These are phyloP conservation scores for Sporobolomyces pararoseus DNA, from an alignment of 768 basidiomycete genomes.

Conservation along the genomic window DNA sequence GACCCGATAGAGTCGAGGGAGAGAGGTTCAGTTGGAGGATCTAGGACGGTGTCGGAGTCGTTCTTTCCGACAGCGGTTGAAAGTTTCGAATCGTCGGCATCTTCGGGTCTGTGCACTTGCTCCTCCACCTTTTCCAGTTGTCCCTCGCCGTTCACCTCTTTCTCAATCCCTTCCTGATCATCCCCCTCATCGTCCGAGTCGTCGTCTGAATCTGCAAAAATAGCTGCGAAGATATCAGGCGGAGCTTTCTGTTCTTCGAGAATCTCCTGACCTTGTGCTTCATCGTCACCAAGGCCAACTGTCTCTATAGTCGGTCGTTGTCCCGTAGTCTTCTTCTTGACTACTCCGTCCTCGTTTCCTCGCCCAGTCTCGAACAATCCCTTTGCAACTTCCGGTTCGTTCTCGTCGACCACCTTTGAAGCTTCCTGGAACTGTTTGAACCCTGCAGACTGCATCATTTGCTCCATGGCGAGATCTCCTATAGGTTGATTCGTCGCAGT, in stretches of 20 bases:
- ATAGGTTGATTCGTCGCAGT: constrained; percentile 33
- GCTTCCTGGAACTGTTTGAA: constrained; percentile 42
- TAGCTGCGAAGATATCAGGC: constrained; percentile 94
- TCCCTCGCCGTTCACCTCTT: neutral
- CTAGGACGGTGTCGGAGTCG: neutral
- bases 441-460: constrained; percentile 28
- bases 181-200: constrained; percentile 61
- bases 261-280: constrained; percentile 78
- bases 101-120: neutral
- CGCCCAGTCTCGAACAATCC: constrained; percentile 7
- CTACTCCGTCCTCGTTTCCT: constrained; percentile 41
- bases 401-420: constrained; percentile 33
- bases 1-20: constrained; percentile 53
- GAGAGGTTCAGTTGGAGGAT: constrained; percentile 14
- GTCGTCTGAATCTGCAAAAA: constrained; percentile 89
- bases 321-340: constrained; percentile 54
- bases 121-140: no score
- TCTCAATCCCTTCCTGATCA: constrained; percentile 38
- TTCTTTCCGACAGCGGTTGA: neutral
- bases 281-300: constrained; percentile 87
- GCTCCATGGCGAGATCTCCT: constrained; percentile 40
- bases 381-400: constrained; percentile 30
- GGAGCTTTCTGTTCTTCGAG: constrained; percentile 81
- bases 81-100: neutral
- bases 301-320: constrained; percentile 57